A percentile compares a stretch with the other conserved stretches of the same genome.
phyloP scores from a whole-genome alignment of 306 rosid genomes.

The Sindora glabra region DNA sequence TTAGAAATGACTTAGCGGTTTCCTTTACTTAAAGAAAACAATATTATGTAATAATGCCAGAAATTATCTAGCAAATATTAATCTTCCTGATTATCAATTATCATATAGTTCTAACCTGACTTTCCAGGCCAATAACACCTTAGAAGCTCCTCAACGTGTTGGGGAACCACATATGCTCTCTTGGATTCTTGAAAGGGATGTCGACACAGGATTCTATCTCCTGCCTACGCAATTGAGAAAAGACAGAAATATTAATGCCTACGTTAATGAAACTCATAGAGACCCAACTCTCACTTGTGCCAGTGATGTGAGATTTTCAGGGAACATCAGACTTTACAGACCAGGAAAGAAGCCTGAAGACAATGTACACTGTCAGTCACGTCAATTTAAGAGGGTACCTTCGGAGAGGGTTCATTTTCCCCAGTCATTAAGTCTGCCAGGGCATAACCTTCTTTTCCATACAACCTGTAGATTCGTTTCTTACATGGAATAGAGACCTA shows the following conservation, averaged over 20 bases:
- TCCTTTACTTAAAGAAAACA: background rate
- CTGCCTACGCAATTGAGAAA: conserved; percentile 54
- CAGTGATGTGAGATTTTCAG: too few relatives aligned
- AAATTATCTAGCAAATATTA: background rate
- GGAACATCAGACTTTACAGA: background rate
- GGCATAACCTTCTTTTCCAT: conserved; percentile 94
- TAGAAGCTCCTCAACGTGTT: conserved; percentile 82
- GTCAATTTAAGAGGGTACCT: conserved; percentile 47
- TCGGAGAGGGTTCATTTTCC: conserved; percentile 87
- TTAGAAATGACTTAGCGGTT: background rate
- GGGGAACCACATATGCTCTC: conserved; percentile 98
- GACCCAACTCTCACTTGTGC: background rate
- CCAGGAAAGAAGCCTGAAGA: background rate
- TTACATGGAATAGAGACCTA: conserved; percentile 98
- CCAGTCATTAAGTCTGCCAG: conserved; percentile 92
- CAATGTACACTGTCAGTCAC: background rate
- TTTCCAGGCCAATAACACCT: conserved; percentile 84
- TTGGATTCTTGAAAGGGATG: conserved; percentile 98
- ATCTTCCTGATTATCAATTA: background rate
- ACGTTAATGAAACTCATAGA: background rate
- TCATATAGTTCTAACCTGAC: conserved; percentile 44
- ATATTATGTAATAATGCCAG: background rate
- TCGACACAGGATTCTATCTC: conserved; percentile 87
- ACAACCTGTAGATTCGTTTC: conserved; percentile 72
- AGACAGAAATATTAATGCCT: background rate